Conservation (phyloP, 2,329 filamentous ascomycete genomes). For the Alternaria sp. region DNA sequence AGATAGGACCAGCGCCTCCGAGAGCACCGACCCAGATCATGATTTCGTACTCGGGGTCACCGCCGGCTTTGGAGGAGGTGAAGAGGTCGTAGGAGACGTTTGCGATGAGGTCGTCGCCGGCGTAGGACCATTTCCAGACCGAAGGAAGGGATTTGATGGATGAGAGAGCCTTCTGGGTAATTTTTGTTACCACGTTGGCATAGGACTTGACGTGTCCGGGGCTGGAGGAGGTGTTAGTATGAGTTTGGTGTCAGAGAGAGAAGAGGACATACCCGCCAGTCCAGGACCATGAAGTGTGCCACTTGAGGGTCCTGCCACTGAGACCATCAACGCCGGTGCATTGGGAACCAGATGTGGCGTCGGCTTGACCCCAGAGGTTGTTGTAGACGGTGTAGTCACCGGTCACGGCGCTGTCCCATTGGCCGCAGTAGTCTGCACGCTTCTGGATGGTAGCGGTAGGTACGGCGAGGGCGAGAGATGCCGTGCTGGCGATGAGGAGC, state of each 20-base stretch:
- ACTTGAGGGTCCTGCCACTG: constrained; percentile 48
- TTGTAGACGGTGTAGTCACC: constrained; percentile 46
- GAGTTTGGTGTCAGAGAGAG: background rate
- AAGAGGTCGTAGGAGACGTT: constrained; percentile 70
- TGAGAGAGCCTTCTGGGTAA: constrained; percentile 40
- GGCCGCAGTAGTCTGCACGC: constrained; percentile 42
- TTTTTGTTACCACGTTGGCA: constrained; percentile 51
- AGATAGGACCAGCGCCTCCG: constrained; percentile 65
- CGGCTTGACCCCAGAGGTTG: constrained; percentile 53
- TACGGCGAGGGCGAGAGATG: constrained; percentile 36
- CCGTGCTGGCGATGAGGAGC: constrained; percentile 32
- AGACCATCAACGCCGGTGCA: constrained; percentile 54
- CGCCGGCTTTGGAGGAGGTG: constrained; percentile 57
- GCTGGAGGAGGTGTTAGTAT: constrained; percentile 18
- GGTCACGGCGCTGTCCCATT: constrained; percentile 37
- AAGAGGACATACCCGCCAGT: constrained; percentile 44
- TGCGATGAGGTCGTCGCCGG: constrained; percentile 57
- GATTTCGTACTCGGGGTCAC: constrained; percentile 63
- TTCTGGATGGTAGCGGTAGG: constrained; percentile 37
- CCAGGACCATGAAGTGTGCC: constrained; percentile 55
- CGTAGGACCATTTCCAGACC: constrained; percentile 58
- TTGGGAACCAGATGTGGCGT: constrained; percentile 53
- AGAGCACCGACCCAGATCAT: constrained; percentile 70
- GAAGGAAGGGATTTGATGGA: constrained; percentile 52
- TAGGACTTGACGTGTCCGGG: constrained; percentile 51